Percentiles rank a stretch among this genome's conserved stretches.
phyloP scores from a whole-genome alignment of 495 filamentous ascomycete species.

The Penicillium fimorum region DNA sequence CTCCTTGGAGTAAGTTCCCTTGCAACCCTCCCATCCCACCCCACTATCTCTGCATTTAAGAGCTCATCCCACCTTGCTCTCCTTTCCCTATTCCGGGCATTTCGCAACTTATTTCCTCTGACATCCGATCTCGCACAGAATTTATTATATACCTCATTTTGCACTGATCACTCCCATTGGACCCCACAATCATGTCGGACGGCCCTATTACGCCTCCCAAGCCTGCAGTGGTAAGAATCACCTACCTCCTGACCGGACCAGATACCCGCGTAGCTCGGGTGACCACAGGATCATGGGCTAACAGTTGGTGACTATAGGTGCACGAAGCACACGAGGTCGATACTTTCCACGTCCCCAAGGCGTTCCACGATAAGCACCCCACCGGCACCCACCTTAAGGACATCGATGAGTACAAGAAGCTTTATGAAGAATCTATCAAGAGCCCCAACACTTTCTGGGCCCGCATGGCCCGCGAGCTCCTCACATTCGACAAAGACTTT shows the following conservation, averaged over 20 bases:
- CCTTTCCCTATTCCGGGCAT: neutral
- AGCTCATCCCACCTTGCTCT: constrained; percentile 2
- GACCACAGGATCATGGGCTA: neutral
- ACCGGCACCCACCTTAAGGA: constrained; percentile 63
- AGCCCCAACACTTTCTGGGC: constrained; percentile 92
- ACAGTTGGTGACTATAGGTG: constrained; percentile 27
- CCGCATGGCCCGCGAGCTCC: constrained; percentile 77
- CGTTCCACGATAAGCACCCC: constrained; percentile 68
- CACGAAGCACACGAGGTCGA: constrained; percentile 82
- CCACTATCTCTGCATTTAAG: neutral
- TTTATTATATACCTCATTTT: neutral
- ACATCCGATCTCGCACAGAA: constrained; percentile 7
- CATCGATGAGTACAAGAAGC: constrained; percentile 82
- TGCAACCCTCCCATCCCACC: too few relatives aligned
- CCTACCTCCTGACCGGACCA: neutral
- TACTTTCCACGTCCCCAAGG: constrained; percentile 70
- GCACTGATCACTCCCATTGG: constrained; percentile 4
- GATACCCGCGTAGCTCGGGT: neutral
- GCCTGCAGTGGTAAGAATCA: constrained; percentile 60
- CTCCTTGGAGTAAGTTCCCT: neutral
- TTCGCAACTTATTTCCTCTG: neutral
- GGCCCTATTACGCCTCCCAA: constrained; percentile 52
- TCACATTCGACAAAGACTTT: constrained; percentile 90
- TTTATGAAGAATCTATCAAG: constrained; percentile 96
- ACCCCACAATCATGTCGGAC: constrained; percentile 61